Evolutionary conservation across 495 filamentous ascomycete species (phyloP).

Genomic region (Trichoderma orchidacearum): DNA sequence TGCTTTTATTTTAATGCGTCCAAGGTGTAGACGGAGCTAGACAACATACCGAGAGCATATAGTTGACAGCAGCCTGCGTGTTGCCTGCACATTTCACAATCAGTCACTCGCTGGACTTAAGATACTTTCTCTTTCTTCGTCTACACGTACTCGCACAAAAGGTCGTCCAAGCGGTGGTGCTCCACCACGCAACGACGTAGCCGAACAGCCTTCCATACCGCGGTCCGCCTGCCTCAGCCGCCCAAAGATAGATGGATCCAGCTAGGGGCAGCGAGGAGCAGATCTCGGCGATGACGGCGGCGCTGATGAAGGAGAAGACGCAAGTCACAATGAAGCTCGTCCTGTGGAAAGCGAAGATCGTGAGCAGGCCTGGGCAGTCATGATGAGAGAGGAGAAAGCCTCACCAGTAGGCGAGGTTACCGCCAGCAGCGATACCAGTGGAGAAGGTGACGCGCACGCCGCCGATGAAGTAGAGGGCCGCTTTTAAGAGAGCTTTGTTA

Average conservation of each 20-base stretch:
- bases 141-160: not conserved
- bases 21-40: too few relatives aligned
- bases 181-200: not conserved
- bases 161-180: not conserved
- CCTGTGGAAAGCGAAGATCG: conserved; percentile 38
- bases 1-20: not conserved
- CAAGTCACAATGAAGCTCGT: conserved; percentile 7
- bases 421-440: conserved; percentile 5
- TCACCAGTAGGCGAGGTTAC: conserved; percentile 17
- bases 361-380: conserved; percentile 31
- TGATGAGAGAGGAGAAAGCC: conserved; percentile 2
- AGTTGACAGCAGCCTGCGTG: not conserved
- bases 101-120: not conserved
- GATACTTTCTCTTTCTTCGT: not conserved
- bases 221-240: conserved; percentile 44
- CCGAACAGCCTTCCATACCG: conserved; percentile 7
- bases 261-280: conserved; percentile 50
- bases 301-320: conserved; percentile 20
- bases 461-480: not conserved
- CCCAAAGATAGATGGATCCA: conserved; percentile 57
- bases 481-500: too few relatives aligned
- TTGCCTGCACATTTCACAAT: not conserved
- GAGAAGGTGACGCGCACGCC: not conserved
- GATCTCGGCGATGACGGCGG: conserved; percentile 55
- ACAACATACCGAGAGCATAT: not conserved